A percentile compares a stretch with the other conserved stretches of the same genome.
These are phyloP conservation scores for Dunaliella primolecta DNA, from an alignment of 139 green algal species.

Conservation along the genomic window DNA sequence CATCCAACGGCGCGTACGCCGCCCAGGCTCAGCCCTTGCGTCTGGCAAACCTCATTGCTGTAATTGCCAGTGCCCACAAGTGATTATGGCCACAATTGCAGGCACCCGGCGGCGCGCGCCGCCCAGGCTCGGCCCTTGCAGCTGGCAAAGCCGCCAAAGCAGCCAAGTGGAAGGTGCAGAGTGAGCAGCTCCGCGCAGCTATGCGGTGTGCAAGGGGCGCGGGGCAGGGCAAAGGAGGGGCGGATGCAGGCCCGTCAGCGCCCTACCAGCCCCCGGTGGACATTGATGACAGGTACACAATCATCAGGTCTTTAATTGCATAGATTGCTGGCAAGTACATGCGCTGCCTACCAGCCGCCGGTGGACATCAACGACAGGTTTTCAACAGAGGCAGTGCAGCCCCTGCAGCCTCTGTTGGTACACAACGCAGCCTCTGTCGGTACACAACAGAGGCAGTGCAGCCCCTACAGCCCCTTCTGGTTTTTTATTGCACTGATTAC, in stretches of 20 bases:
- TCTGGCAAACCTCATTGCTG: neutral
- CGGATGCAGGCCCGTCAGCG: slow-evolving; percentile 26
- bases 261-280: neutral
- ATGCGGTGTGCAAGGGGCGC: slow-evolving; percentile 32
- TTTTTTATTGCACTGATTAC: too few relatives aligned
- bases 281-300: slow-evolving; percentile 15
- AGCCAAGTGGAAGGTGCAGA: slow-evolving; percentile 57
- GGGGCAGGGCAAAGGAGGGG: slow-evolving; percentile 22
- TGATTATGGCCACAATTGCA: too few relatives aligned
- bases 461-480: neutral
- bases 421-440: neutral
- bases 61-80: too few relatives aligned
- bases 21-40: neutral
- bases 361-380: neutral
- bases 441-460: neutral
- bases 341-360: neutral
- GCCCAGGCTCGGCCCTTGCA: neutral
- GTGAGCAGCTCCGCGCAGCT: slow-evolving; percentile 50
- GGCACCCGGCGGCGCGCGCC: neutral
- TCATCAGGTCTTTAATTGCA: neutral
- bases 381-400: neutral
- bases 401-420: neutral
- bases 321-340: neutral
- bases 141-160: neutral
- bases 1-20: too few relatives aligned